Evolutionary conservation across 352 stramenopile genomes (phyloP).

Genomic region (Globisporangium paroecandrum): DNA sequence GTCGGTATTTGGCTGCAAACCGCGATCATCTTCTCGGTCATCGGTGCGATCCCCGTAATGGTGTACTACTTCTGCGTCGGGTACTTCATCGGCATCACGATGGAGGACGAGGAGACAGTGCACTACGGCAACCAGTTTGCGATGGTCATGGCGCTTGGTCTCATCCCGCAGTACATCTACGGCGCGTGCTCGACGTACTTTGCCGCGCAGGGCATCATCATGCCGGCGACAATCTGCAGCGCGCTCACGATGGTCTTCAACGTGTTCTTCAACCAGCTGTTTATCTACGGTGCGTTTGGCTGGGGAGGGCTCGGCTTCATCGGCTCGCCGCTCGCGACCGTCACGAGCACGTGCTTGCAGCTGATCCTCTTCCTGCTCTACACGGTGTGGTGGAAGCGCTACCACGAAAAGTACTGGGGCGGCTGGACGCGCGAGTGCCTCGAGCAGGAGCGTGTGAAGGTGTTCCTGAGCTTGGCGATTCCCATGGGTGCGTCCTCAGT

Average conservation of each 20-base stretch:
- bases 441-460: constrained; percentile 33
- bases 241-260: constrained; percentile 60
- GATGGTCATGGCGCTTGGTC: constrained; percentile 63
- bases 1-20: constrained; percentile 74
- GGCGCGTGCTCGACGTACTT: constrained; percentile 76
- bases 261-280: constrained; percentile 51
- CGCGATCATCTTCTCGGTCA: constrained; percentile 44
- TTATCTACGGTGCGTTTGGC: constrained; percentile 51
- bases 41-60: constrained; percentile 50
- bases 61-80: constrained; percentile 58
- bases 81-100: constrained; percentile 32
- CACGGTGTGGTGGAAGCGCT: constrained; percentile 46
- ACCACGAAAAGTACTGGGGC: constrained; percentile 47
- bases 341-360: constrained; percentile 43
- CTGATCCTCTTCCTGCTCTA: constrained; percentile 41
- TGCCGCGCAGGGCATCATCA: constrained; percentile 75
- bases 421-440: constrained; percentile 42
- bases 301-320: constrained; percentile 65
- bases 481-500: constrained; percentile 49
- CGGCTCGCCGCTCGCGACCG: constrained; percentile 54
- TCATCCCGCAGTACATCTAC: constrained; percentile 67
- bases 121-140: constrained; percentile 60
- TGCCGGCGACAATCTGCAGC: constrained; percentile 65
- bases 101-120: constrained; percentile 52
- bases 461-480: constrained; percentile 48